Base-by-base conservation (phyloP, 805 yeast genomes). In the Ascoidea rubescens region DNA sequence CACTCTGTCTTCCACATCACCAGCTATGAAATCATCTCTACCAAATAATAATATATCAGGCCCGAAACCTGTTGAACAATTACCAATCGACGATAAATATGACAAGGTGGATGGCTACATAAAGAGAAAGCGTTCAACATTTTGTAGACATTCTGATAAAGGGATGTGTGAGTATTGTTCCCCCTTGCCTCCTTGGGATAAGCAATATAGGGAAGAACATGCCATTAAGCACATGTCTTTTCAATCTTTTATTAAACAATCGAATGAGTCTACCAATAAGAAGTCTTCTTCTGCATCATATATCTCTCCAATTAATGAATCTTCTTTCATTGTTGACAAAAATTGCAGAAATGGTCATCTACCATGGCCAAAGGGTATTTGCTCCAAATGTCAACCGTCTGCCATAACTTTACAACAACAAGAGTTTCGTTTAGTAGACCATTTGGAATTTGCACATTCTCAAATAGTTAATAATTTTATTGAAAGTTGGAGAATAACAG, bases 81-180 rank as follows among this genome's bases (percentile, higher is more conserved):
- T 81, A 42, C 68, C 76, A 0, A 74, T 90, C 1, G 99, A 93
- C 65, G 76, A 76, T 50, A 64, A 62, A 8, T 71, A 90, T 42
- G 90, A 84, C 50, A 71, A 70, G 32, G 74, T 78, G 52, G 75
- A 77, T 47, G 99, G 99, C 0, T 69, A 84, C 52, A 87, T 93
- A 52, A 66, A 73, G 32, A 74, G 99, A 42, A 67, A 71, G 44
- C 74, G 71, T 56, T 77, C 87, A 1, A 59, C 65, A 2, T 69
- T 89, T 55, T 91, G 99, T 66, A 78, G 82, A 54, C 99, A 93
- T 64, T 85, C 91, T 2, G 91, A 82, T 45, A 84, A 83, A 59
- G 99, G 98, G 1, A 93, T 93, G 98, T 93, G 99, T 66, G 99
- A 93, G 62, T 88, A 89, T 63, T 93, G 98, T 65, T 80, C 95